phyloP scores from a whole-genome alignment of 257 asterid genomes.

The Capsicum chinense region DNA sequence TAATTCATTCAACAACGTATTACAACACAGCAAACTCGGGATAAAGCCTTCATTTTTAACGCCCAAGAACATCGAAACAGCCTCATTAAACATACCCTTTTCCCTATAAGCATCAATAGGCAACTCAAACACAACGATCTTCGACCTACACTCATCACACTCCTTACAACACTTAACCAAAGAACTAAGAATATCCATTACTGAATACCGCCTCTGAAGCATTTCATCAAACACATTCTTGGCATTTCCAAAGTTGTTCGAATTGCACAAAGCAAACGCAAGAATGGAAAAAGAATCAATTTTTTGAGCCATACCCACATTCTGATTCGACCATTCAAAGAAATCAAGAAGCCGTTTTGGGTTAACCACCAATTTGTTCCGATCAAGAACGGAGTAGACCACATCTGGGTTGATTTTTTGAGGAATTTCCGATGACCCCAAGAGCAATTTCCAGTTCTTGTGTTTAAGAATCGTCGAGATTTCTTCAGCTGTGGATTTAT shows the following conservation, averaged over 20 bases:
- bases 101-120: slow-evolving; percentile 77
- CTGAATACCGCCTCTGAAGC: slow-evolving; percentile 52
- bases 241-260: slow-evolving; percentile 61
- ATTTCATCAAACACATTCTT: slow-evolving; percentile 51
- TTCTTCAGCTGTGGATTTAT: slow-evolving; percentile 65
- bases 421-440: slow-evolving; percentile 65
- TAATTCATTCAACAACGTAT: slow-evolving; percentile 79
- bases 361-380: slow-evolving; percentile 51
- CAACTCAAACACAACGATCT: slow-evolving; percentile 68
- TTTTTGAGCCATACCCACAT: slow-evolving; percentile 59
- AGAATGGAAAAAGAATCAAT: slow-evolving; percentile 62
- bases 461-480: slow-evolving; percentile 57
- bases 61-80: slow-evolving; percentile 63
- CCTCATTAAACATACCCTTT: slow-evolving; percentile 69
- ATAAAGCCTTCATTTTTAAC: slow-evolving; percentile 44
- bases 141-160: slow-evolving; percentile 47
- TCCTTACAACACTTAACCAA: slow-evolving; percentile 49
- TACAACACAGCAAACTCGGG: slow-evolving; percentile 80
- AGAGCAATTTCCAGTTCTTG: slow-evolving; percentile 62
- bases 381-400: slow-evolving; percentile 62
- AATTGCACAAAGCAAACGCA: slow-evolving; percentile 56
- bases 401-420: slow-evolving; percentile 58
- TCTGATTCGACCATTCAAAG: slow-evolving; percentile 67
- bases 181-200: slow-evolving; percentile 52
- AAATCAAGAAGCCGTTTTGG: slow-evolving; percentile 76